Evolutionary conservation across 345 rosid species (phyloP).

Genomic region (Eucalyptus curtisii): DNA sequence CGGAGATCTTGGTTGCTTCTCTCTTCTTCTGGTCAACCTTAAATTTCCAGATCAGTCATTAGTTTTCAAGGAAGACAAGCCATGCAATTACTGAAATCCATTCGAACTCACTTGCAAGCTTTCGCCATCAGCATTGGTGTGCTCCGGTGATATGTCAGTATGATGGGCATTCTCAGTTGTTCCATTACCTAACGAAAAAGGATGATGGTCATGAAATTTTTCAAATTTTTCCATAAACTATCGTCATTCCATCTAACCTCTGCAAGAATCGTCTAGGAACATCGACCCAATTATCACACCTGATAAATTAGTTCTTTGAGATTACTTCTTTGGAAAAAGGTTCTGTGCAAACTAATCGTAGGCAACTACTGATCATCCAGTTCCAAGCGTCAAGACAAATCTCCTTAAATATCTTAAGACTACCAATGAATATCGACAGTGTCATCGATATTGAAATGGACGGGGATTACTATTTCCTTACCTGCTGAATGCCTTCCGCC

Average conservation of each 20-base stretch:
- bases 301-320: neutral
- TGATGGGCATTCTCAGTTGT: neutral
- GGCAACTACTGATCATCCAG: neutral
- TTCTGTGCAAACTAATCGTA: neutral
- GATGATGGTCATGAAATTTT: neutral
- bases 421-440: neutral
- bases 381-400: neutral
- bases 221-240: neutral
- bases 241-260: neutral
- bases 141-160: neutral
- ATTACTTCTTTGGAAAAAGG: neutral
- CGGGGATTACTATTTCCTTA: neutral
- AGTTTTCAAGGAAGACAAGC: neutral
- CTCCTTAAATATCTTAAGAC: neutral
- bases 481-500: slow-evolving; percentile 8
- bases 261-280: neutral
- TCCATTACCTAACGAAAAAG: neutral
- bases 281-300: neutral
- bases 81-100: neutral
- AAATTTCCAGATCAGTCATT: neutral
- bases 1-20: slow-evolving; percentile 29
- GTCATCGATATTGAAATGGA: neutral
- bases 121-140: neutral
- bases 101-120: neutral
- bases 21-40: slow-evolving; percentile 21